phyloP scores from a whole-genome alignment of 202 grass and related monocot species.

The Hordeum pubiflorum region DNA sequence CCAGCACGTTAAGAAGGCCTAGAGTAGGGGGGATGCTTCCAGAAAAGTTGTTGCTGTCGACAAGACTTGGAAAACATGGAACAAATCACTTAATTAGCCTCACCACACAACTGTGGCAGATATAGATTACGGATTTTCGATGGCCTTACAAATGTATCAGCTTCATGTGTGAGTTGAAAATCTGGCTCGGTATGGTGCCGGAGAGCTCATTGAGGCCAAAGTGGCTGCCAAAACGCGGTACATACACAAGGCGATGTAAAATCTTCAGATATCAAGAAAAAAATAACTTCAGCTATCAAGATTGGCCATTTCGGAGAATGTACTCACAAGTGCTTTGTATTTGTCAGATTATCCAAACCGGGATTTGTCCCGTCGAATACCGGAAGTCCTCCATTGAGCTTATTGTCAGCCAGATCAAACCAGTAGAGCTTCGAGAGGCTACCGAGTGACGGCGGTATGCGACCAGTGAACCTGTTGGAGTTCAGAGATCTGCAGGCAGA shows the following conservation, averaged over 20 bases:
- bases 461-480: constrained; percentile 57
- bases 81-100: not conserved
- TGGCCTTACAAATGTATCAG: constrained; percentile 78
- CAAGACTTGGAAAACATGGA: constrained; percentile 42
- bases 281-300: not conserved
- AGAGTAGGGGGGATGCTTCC: constrained; percentile 68
- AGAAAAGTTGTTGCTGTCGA: constrained; percentile 76
- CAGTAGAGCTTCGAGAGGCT: constrained; percentile 67
- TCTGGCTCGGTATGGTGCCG: constrained; percentile 60
- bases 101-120: not conserved
- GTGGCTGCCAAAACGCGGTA: constrained; percentile 41
- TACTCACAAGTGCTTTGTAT: constrained; percentile 78
- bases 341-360: constrained; percentile 64
- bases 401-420: constrained; percentile 75
- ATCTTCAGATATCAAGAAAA: not conserved
- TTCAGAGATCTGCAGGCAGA: constrained; percentile 66
- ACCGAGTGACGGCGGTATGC: constrained; percentile 58
- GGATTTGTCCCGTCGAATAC: constrained; percentile 53
- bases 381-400: constrained; percentile 65
- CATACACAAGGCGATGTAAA: not conserved
- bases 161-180: constrained; percentile 53
- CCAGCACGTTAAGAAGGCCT: constrained; percentile 37
- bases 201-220: constrained; percentile 75
- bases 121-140: not conserved
- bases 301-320: not conserved